A percentile compares a stretch with the other conserved stretches of the same genome.
phyloP scores from a whole-genome alignment of 1,139 yeast species.

The Saccharomycopsis hybrid region DNA sequence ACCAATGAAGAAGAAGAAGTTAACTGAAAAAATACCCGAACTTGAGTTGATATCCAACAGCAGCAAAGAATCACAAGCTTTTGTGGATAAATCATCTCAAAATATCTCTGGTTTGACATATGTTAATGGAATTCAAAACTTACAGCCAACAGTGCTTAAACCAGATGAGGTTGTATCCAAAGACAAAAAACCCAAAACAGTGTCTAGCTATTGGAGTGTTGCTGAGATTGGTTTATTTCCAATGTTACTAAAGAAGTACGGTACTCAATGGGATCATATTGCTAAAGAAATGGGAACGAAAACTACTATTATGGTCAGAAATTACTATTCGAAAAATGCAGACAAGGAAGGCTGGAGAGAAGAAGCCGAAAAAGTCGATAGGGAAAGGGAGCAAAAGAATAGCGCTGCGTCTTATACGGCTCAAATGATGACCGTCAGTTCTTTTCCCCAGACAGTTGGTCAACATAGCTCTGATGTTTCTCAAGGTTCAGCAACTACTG shows the following conservation, averaged over 20 bases:
- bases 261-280: slow-evolving; percentile 77
- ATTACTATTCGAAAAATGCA: slow-evolving; percentile 69
- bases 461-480: too few relatives aligned
- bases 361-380: slow-evolving; percentile 14
- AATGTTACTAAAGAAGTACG: slow-evolving; percentile 51
- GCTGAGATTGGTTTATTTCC: slow-evolving; percentile 75
- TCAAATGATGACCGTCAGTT: too few relatives aligned
- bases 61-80: too few relatives aligned
- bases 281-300: slow-evolving; percentile 69
- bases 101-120: too few relatives aligned
- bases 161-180: too few relatives aligned
- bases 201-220: slow-evolving; percentile 89
- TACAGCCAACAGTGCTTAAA: slow-evolving; percentile 13
- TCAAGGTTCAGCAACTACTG: too few relatives aligned
- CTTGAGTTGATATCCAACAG: too few relatives aligned
- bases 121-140: slow-evolving; percentile 23
- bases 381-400: slow-evolving; percentile 9
- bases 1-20: too few relatives aligned
- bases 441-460: too few relatives aligned
- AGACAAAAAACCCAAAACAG: slow-evolving; percentile 26
- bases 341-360: slow-evolving; percentile 56
- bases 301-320: slow-evolving; percentile 82
- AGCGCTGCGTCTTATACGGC: background rate
- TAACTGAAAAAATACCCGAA: too few relatives aligned
- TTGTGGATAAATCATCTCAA: too few relatives aligned